Conservation (phyloP, 441 rosid species). For the Flueggea neowawraea region DNA sequence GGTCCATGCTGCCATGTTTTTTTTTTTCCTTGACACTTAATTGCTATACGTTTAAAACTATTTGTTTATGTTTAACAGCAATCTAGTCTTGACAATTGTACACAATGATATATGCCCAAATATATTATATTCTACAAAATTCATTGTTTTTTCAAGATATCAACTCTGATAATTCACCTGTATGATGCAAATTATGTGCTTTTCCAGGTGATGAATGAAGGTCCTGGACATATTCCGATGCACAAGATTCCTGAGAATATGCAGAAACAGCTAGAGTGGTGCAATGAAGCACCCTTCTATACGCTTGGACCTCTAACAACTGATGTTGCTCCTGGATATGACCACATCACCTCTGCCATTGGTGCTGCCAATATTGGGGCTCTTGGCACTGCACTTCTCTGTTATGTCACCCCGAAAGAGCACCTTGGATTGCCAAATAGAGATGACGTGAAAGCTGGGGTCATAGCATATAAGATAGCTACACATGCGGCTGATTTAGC, state of each 20-base stretch:
- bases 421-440: conserved; percentile 98
- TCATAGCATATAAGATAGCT: conserved; percentile 92
- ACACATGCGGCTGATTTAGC: conserved; percentile 99
- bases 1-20: no score
- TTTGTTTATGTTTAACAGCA: no score
- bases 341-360: conserved; percentile 97
- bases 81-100: no score
- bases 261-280: conserved; percentile 99
- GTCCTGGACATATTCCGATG: conserved; percentile 94
- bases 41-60: no score
- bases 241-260: conserved; percentile 99
- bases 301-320: conserved; percentile 97
- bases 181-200: conserved; percentile 3
- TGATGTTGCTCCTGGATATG: conserved; percentile 96
- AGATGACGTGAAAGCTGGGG: conserved; percentile 97
- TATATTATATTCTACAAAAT: no score
- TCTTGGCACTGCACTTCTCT: conserved; percentile 97
- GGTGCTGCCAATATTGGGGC: conserved; percentile 99
- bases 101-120: no score
- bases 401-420: conserved; percentile 96
- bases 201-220: conserved; percentile 95
- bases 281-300: conserved; percentile 98
- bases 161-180: background rate
- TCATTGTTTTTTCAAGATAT: background rate
- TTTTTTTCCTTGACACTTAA: no score